A percentile compares a stretch with the other conserved stretches of the same genome.
Evolutionary conservation across 805 yeast species (phyloP).

Genomic region (Henningerozyma blattae): DNA sequence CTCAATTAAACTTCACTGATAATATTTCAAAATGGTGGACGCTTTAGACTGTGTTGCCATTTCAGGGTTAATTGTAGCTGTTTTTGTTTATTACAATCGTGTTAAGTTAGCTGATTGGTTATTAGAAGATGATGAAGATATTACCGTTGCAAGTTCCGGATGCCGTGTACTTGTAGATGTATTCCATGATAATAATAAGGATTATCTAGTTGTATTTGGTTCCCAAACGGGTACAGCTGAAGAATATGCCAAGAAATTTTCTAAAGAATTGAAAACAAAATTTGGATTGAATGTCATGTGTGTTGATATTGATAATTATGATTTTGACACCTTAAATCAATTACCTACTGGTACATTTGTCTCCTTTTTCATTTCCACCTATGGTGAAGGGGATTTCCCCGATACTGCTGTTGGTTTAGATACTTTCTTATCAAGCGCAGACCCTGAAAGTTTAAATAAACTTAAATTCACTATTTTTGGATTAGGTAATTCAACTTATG

Average conservation of each 20-base stretch:
- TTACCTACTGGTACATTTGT: slow-evolving; percentile 48
- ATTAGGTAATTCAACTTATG: slow-evolving; percentile 90
- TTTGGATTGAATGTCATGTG: slow-evolving; percentile 75
- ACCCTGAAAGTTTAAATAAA: slow-evolving; percentile 35
- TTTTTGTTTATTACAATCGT: slow-evolving; percentile 55
- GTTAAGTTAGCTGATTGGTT: slow-evolving; percentile 33
- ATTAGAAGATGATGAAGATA: slow-evolving; percentile 20
- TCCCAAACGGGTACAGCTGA: slow-evolving; percentile 99
- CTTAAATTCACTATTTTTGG: slow-evolving; percentile 74
- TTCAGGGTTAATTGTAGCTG: slow-evolving; percentile 41
- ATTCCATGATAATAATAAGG: slow-evolving; percentile 51
- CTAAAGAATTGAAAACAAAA: slow-evolving; percentile 76
- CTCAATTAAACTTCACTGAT: too few relatives aligned
- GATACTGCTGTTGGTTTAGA: slow-evolving; percentile 82
- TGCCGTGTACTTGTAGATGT: slow-evolving; percentile 49
- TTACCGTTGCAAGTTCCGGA: slow-evolving; percentile 26
- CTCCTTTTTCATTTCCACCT: slow-evolving; percentile 78
- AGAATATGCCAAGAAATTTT: slow-evolving; percentile 83
- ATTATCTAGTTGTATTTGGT: slow-evolving; percentile 73
- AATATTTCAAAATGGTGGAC: not conserved
- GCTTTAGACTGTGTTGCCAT: slow-evolving; percentile 45
- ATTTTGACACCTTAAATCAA: slow-evolving; percentile 61
- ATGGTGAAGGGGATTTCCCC: slow-evolving; percentile 98
- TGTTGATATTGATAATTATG: slow-evolving; percentile 82
- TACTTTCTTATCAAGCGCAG: slow-evolving; percentile 45